Conservation (phyloP, 163 green algal genomes). For the Chloroidium sp. region DNA sequence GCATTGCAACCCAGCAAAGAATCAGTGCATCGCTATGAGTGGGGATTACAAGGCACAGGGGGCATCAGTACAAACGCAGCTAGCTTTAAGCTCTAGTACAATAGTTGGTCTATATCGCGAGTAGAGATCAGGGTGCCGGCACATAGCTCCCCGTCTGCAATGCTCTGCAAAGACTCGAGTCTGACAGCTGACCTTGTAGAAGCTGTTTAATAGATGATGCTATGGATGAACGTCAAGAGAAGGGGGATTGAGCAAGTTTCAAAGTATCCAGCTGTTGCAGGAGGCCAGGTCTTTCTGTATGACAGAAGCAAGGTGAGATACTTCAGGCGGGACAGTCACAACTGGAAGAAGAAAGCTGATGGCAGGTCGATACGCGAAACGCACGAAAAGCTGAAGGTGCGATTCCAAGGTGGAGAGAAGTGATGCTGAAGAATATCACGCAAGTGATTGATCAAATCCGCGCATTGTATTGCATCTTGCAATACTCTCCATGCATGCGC, state of each 20-base stretch:
- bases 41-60: too few species aligned
- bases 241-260: neutral
- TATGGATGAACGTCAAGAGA: neutral
- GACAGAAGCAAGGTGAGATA: constrained; percentile 43
- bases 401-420: too few species aligned
- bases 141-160: too few species aligned
- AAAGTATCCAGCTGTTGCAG: constrained; percentile 14
- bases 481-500: neutral
- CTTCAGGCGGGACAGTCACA: constrained; percentile 62
- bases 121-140: too few species aligned
- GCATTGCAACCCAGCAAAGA: too few species aligned
- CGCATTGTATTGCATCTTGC: neutral
- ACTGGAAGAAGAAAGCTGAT: constrained; percentile 66
- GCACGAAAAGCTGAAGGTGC: constrained; percentile 66
- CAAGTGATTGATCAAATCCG: neutral
- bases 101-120: too few species aligned
- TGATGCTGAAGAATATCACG: too few species aligned
- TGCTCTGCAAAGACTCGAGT: too few species aligned
- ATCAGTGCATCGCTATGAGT: too few species aligned
- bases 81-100: too few species aligned
- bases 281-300: constrained; percentile 54
- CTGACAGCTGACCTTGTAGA: neutral
- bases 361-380: constrained; percentile 61
- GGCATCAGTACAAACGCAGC: too few species aligned
- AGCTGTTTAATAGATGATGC: neutral